phyloP scores from a whole-genome alignment of 1,139 yeast genomes.

The Blastobotrys petasosporus region DNA sequence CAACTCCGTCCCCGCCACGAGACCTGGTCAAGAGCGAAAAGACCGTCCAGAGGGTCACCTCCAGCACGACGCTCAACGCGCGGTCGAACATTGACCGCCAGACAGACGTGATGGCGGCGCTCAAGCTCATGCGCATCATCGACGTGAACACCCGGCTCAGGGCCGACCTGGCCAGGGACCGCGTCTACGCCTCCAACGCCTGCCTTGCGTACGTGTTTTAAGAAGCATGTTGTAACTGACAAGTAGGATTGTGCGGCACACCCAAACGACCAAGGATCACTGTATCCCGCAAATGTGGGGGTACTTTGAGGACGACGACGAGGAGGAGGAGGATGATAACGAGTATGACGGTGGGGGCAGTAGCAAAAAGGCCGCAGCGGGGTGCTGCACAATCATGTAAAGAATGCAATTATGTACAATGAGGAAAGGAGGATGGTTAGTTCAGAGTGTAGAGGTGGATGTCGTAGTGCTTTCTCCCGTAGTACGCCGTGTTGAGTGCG shows the following conservation, averaged over 20 bases:
- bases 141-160: slow-evolving; percentile 54
- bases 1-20: background rate
- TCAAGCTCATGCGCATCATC: slow-evolving; percentile 59
- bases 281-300: slow-evolving; percentile 21
- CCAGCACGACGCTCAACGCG: slow-evolving; percentile 2
- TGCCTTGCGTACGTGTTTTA: slow-evolving; percentile 37
- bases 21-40: background rate
- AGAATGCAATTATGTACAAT: background rate
- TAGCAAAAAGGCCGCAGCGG: background rate
- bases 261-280: slow-evolving; percentile 17
- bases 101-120: slow-evolving; percentile 22
- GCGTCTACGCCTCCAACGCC: slow-evolving; percentile 67
- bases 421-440: background rate
- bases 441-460: background rate
- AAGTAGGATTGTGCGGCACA: slow-evolving; percentile 15
- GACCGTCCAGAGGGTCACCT: background rate
- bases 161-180: slow-evolving; percentile 48
- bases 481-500: slow-evolving; percentile 58
- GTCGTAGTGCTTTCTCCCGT: slow-evolving; percentile 63
- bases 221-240: background rate
- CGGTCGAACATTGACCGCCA: slow-evolving; percentile 18
- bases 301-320: slow-evolving; percentile 18
- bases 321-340: slow-evolving; percentile 11
- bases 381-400: slow-evolving; percentile 11
- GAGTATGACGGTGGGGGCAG: background rate